phyloP scores from a whole-genome alignment of 352 stramenopile species.

The Globisporangium takayamanum region DNA sequence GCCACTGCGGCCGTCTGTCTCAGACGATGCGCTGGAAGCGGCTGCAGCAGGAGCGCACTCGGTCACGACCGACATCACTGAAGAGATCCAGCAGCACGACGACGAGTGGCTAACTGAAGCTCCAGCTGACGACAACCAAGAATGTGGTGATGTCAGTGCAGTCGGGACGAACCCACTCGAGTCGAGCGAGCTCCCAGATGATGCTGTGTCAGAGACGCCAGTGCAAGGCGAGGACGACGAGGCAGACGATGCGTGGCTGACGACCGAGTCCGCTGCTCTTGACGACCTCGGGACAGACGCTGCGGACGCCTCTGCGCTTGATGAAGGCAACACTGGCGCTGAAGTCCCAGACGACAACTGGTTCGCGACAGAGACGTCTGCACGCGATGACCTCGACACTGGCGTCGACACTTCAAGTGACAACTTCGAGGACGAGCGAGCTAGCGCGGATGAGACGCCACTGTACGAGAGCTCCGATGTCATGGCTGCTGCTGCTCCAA shows the following conservation, averaged over 20 bases:
- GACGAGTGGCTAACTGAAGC: not conserved
- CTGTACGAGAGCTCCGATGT: not conserved
- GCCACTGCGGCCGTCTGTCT: not conserved
- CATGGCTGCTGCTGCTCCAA: too few species aligned
- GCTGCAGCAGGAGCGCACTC: not conserved
- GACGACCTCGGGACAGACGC: not conserved
- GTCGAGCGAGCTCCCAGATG: not conserved
- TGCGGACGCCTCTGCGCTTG: not conserved
- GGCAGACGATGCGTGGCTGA: constrained; percentile 8
- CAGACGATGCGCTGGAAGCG: not conserved
- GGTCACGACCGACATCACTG: constrained; percentile 35
- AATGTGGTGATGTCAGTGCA: not conserved
- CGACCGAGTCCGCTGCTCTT: not conserved
- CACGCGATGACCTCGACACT: not conserved
- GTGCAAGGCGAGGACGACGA: not conserved
- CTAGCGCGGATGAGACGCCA: not conserved
- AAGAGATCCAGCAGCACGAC: constrained; percentile 33
- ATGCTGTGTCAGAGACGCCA: not conserved
- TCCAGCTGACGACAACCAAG: too few species aligned
- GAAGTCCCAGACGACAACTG: not conserved
- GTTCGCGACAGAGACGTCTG: not conserved
- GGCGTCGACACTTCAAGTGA: not conserved
- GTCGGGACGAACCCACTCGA: not conserved
- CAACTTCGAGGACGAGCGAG: not conserved
- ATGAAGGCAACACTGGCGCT: not conserved